Conservation (phyloP, 1,284 basidiomycete species). For the Papiliotrema laurentii region DNA sequence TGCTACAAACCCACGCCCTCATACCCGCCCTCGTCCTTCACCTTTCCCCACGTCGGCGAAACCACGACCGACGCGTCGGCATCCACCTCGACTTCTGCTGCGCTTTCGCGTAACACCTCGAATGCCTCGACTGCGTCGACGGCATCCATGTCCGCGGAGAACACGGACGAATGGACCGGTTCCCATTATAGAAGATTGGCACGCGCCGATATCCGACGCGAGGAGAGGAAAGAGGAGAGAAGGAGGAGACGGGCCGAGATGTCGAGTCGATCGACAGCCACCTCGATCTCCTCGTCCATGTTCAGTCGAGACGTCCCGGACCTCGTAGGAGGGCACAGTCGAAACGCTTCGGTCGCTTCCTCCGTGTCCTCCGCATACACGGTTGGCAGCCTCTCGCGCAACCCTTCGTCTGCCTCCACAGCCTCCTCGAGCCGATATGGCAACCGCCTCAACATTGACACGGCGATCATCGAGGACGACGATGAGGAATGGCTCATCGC, state of each 20-base stretch:
- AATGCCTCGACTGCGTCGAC: constrained; percentile 11
- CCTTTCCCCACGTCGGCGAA: constrained; percentile 17
- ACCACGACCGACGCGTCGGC: constrained; percentile 1
- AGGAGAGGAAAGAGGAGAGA: constrained; percentile 35
- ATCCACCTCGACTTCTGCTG: constrained; percentile 2
- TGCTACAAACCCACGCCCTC: constrained; percentile 30
- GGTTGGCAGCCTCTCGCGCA: constrained; percentile 28
- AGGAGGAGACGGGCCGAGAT: constrained; percentile 29
- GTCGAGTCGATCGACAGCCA: constrained; percentile 18
- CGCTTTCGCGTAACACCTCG: constrained; percentile 18
- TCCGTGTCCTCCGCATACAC: constrained; percentile 4
- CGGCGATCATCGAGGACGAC: constrained; percentile 40
- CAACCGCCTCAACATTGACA: constrained; percentile 24
- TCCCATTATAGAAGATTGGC: constrained; percentile 43
- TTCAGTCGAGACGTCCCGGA: constrained; percentile 34
- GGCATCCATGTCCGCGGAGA: constrained; percentile 5
- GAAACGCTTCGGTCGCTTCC: constrained; percentile 2
- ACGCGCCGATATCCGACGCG: constrained; percentile 35
- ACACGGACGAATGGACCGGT: constrained; percentile 27
- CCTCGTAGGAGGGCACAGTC: constrained; percentile 23
- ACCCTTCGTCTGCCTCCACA: constrained; percentile 26
- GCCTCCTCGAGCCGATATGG: constrained; percentile 25
- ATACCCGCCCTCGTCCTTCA: constrained; percentile 9
- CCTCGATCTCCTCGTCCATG: constrained; percentile 23
- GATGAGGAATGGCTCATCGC: constrained; percentile 31